Base-by-base conservation (phyloP, 192 early-diverging fungal genomes). In the Jimgerdemannia lactiflua region DNA sequence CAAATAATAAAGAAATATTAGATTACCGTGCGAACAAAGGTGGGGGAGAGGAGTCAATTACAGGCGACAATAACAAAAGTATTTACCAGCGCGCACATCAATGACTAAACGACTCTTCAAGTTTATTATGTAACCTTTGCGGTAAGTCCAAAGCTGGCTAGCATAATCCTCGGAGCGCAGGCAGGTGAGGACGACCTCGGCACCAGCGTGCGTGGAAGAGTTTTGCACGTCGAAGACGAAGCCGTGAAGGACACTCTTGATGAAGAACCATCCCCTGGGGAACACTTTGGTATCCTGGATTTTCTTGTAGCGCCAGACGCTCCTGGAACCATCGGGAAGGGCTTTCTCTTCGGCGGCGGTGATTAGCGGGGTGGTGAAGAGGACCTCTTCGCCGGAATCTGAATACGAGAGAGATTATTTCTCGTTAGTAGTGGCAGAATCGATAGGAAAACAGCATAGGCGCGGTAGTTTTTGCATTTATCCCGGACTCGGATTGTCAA, bases 101-200 rank as follows among this genome's bases (percentile, higher is more conserved):
- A 80, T 18, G 20, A 67, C 74, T 19, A 80, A 54, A n/a, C 44
- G 40, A 39, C 71, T 65, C 79, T 80, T 80, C 3, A 80, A 43
- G 40, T 80, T 80, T 7, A 74, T 64, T 4, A 80, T n/a, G 20
- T 54, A 44, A 19, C 79, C 79, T n/a, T 76, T 69, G 8, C 67
- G 73, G 71, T 68, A 76, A 19, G 79, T 70, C 79, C 79, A 80
- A 10, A 80, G 69, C 39, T 80, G 79, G 67, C 75, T 76, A 64
- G 79, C 74, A 69, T 70, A 80, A 18, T 80, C 67, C 2, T 66
- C 72, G 8, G 70, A 54, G 42, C 42, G 74, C 10, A 80, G 59
- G 43, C 66, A 67, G 10, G 71, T 72, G n/a, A 80, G 49, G 0
- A 75, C 73, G 14, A 80, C 69, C 40, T 70, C 39, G 44, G 71